phyloP scores from a whole-genome alignment of 176 grass and related monocot genomes.

The Triticum dicoccoides region DNA sequence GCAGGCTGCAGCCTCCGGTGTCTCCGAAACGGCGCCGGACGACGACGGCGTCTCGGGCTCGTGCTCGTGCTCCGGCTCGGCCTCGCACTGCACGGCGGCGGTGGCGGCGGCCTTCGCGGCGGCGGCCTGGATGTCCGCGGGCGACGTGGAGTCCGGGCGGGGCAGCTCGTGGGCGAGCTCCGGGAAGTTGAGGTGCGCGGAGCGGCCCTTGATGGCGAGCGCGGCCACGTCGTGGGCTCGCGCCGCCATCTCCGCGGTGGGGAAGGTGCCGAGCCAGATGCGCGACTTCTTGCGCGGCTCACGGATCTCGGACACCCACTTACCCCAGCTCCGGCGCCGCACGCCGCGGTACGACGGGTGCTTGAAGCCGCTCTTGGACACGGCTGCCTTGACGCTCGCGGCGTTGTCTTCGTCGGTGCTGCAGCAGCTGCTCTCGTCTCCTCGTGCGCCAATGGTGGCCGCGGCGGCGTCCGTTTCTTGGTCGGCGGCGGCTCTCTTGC shows the following conservation, averaged over 20 bases:
- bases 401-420: slow-evolving; percentile 5
- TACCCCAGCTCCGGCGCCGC: slow-evolving; percentile 74
- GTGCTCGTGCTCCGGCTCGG: not conserved
- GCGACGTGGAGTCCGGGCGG: slow-evolving; percentile 45
- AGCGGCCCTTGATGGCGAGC: slow-evolving; percentile 74
- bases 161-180: slow-evolving; percentile 48
- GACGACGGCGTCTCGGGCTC: slow-evolving; percentile 4
- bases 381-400: not conserved
- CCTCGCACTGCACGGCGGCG: slow-evolving; percentile 12
- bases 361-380: slow-evolving; percentile 41
- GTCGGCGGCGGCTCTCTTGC: slow-evolving; percentile 35
- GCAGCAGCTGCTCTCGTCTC: slow-evolving; percentile 47
- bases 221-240: slow-evolving; percentile 92
- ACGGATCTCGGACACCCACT: slow-evolving; percentile 95
- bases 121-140: slow-evolving; percentile 52
- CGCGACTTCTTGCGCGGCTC: slow-evolving; percentile 92
- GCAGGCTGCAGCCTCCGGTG: not conserved
- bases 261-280: slow-evolving; percentile 97
- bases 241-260: slow-evolving; percentile 82
- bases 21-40: not conserved
- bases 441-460: not conserved
- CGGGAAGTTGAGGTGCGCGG: slow-evolving; percentile 89
- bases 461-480: not conserved
- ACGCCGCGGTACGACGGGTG: slow-evolving; percentile 63
- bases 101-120: slow-evolving; percentile 22